Evolutionary conservation across 1,284 basidiomycete species (phyloP), one percentile per base, ranked within the genome.

Genomic region (Ceratobasidium sp.): DNA sequence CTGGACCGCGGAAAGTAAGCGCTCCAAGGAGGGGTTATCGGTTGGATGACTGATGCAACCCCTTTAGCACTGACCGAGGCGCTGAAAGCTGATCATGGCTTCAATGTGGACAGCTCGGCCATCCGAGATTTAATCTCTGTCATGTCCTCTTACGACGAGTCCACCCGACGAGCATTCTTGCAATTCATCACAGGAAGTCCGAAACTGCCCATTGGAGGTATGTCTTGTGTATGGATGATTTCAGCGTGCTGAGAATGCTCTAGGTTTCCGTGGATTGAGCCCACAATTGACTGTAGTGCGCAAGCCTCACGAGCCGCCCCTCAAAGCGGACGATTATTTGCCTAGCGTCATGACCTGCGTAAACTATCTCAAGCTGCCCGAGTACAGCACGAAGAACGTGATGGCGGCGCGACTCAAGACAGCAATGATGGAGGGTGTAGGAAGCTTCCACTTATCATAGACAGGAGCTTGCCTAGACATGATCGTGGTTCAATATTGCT

Each of bases 301-400:
- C 77, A 98, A 99, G 80, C 94, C 94, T 21, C 95, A 96, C 77
- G 97, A 98, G 80, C 84, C 92, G 3, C 92, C 94, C 9, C 84
- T 95, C 75, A 88, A 88, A 18, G 93, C 96, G 0, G 95, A 99
- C 80, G 94, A 97, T 80, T 97, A 97, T 79, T 84, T 99, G 48
- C 96, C 96, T 0, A 96, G 94, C 79, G 96, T 98, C 56, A 98
- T 98, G 96, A 98, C 96, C 11, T 99, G 96, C 80, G 96, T 96
- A 76, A 97, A 98, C 81, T 96, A 96, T 79, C 83, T 98, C 78
- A 98, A 98, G 81, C 83, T 97, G 77, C 95, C 95, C 0, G 94
- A 96, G 78, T 98, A 97, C 80, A 93, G 92, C 72, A 88, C 88
- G 46, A 94, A 92, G 81, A 85, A 84, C 46, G 86, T 93, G 49